Evolutionary conservation across 306 rosid species (phyloP), one percentile per base, ranked within the genome.

Genomic region (Glycine tomentella): DNA sequence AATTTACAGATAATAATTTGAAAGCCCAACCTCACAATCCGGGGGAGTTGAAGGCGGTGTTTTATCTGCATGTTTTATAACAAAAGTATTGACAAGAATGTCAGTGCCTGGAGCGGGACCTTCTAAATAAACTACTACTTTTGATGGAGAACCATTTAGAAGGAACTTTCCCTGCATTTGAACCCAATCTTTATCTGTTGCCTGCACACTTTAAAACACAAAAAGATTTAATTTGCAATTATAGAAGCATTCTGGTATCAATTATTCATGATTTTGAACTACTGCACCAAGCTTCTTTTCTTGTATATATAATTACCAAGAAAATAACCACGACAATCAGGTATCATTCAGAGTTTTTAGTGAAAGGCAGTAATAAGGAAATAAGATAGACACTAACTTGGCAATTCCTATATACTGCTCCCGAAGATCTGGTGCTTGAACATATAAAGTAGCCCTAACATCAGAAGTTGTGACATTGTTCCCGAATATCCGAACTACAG

Each of bases 371-470:
- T 3, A 61, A 55, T 51, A 74, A 53, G 45, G 75, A 69, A 82
- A 33, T 16, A 49, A 53, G 57, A 57, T 34, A 65, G 68, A 65
- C 5, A 87, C 92, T 90, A 64, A 95, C 99, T 89, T 88, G 84
- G 98, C 85, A 81, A 95, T 87, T 80, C 98, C 96, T 46, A 95
- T 93, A 69, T 95, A 93, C 72, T 90, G 97, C 76, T 95, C 99
- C 2, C 93, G 94, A 59, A 69, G 86, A 84, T 93, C 87, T 8
- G 93, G 85, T 69, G 87, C 72, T 85, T 95, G 98, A 56, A 93
- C 93, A 88, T 87, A 93, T 56, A 95, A 80, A 50, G 97, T 95
- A 66, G 94, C 94, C 8, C 94, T 89, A 7, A 95, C 86, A 83
- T 87, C 94, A 59, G 93, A 86, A 85, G 85, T 72, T 13, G 86